These are phyloP conservation scores for Phytopythium oedochilum DNA, from an alignment of 352 stramenopile species.

Conservation along the genomic window DNA sequence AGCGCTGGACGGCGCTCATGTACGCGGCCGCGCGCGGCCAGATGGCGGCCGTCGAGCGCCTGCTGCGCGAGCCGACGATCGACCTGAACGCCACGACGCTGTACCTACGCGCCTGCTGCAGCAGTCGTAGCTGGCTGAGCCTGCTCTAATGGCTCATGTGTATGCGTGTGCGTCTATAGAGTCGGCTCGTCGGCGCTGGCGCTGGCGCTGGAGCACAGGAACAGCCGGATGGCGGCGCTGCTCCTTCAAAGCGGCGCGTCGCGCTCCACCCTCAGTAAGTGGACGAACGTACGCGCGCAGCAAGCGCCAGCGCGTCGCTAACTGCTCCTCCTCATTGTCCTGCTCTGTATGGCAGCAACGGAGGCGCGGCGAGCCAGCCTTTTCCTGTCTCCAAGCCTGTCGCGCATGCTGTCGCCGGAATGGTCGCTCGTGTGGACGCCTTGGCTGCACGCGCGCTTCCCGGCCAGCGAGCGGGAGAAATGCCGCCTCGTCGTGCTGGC, in stretches of 20 bases:
- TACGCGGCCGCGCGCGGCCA: slow-evolving; percentile 55
- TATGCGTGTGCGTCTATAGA: slow-evolving; percentile 10
- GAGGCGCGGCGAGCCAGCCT: slow-evolving; percentile 14
- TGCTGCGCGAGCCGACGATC: slow-evolving; percentile 27
- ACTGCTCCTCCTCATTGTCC: neutral
- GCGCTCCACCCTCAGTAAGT: slow-evolving; percentile 33
- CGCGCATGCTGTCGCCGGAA: slow-evolving; percentile 35
- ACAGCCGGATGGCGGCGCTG: slow-evolving; percentile 34
- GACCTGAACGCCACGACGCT: slow-evolving; percentile 59
- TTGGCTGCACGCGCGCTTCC: slow-evolving; percentile 43
- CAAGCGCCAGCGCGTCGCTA: too few relatives aligned
- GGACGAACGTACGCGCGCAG: too few relatives aligned
- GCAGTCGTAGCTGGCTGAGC: too few relatives aligned
- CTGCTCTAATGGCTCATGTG: neutral
- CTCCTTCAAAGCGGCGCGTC: slow-evolving; percentile 51
- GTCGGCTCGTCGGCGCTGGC: slow-evolving; percentile 48
- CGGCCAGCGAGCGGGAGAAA: slow-evolving; percentile 45
- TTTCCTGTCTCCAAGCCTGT: slow-evolving; percentile 36
- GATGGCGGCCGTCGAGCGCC: slow-evolving; percentile 27
- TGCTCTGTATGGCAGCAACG: slow-evolving; percentile 13
- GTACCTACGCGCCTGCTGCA: slow-evolving; percentile 19
- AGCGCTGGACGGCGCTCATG: slow-evolving; percentile 69
- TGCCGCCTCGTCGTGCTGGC: slow-evolving; percentile 48
- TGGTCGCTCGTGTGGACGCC: slow-evolving; percentile 66
- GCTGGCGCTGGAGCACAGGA: slow-evolving; percentile 41